phyloP scores from a whole-genome alignment of 208 protist genomes.

The Trypanosoma cruzi region DNA sequence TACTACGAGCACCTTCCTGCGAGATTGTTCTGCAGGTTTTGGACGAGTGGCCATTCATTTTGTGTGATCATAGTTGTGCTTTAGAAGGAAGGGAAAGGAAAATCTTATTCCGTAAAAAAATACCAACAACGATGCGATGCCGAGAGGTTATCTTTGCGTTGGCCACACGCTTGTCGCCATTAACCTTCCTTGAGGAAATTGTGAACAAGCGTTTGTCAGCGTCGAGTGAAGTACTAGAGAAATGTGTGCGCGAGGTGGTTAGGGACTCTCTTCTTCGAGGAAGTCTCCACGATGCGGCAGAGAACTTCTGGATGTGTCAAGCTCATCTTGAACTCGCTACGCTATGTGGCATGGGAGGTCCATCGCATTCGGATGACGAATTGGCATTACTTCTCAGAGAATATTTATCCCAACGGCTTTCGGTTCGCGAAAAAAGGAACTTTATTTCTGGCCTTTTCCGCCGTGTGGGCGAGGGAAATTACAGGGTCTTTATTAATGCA shows the following conservation, averaged over 20 bases:
- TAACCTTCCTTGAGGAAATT: constrained; percentile 17
- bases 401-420: constrained; percentile 12
- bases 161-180: constrained; percentile 9
- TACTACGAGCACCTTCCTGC: constrained; percentile 12
- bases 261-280: constrained; percentile 7
- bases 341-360: constrained; percentile 1
- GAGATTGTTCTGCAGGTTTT: constrained; percentile 14
- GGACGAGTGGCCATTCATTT: constrained; percentile 3
- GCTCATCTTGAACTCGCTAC: constrained; percentile 10
- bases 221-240: not conserved
- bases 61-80: too few species aligned
- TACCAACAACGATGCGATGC: constrained; percentile 1
- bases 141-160: constrained; percentile 22
- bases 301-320: constrained; percentile 18
- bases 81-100: too few species aligned
- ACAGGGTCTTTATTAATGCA: constrained; percentile 7
- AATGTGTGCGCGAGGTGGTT: constrained; percentile 11
- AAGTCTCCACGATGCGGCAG: constrained; percentile 13
- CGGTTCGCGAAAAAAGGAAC: not conserved
- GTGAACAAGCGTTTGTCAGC: constrained; percentile 11
- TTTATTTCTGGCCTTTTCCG: constrained; percentile 16
- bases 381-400: constrained; percentile 1
- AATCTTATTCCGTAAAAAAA: too few species aligned
- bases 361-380: not conserved
- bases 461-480: not conserved